phyloP scores from a whole-genome alignment of 2,329 filamentous ascomycete species.

The Chaetomium globosum region DNA sequence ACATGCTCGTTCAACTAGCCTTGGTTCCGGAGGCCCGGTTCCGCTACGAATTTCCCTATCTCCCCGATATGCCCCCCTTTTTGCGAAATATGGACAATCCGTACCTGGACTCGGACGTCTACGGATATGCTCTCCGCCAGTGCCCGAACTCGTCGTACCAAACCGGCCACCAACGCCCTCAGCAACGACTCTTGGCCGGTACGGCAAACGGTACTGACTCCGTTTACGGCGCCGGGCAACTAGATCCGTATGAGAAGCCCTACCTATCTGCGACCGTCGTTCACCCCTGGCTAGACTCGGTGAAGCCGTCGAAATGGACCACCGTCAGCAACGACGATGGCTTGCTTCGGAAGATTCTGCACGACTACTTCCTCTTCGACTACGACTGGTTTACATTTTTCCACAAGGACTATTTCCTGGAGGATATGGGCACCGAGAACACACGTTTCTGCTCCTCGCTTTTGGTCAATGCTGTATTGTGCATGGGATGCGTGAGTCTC shows the following conservation, averaged over 20 bases:
- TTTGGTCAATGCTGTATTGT: slow-evolving; percentile 46
- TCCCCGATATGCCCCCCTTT: slow-evolving; percentile 40
- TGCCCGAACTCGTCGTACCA: slow-evolving; percentile 5
- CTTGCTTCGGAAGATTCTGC: slow-evolving; percentile 57
- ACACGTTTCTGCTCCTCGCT: slow-evolving; percentile 46
- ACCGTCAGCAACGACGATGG: slow-evolving; percentile 42
- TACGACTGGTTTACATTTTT: slow-evolving; percentile 44
- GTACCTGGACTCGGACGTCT: slow-evolving; percentile 41
- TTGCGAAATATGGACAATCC: slow-evolving; percentile 37
- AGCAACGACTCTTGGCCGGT: slow-evolving; percentile 14
- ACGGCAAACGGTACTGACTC: not conserved
- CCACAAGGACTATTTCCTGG: slow-evolving; percentile 46
- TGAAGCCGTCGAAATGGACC: slow-evolving; percentile 45
- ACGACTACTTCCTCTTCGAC: slow-evolving; percentile 64
- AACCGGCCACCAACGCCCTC: slow-evolving; percentile 19
- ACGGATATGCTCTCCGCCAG: slow-evolving; percentile 31
- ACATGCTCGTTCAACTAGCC: slow-evolving; percentile 45
- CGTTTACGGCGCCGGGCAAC: slow-evolving; percentile 14
- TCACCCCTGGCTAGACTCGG: slow-evolving; percentile 41
- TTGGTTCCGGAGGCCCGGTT: slow-evolving; percentile 44
- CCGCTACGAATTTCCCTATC: slow-evolving; percentile 47
- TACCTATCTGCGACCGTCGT: slow-evolving; percentile 44
- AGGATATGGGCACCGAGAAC: slow-evolving; percentile 43
- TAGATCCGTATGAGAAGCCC: slow-evolving; percentile 42
- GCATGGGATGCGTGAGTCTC: slow-evolving; percentile 43